Evolutionary conservation across 306 rosid species (phyloP).

Genomic region (Amphicarpaea edgeworthii): DNA sequence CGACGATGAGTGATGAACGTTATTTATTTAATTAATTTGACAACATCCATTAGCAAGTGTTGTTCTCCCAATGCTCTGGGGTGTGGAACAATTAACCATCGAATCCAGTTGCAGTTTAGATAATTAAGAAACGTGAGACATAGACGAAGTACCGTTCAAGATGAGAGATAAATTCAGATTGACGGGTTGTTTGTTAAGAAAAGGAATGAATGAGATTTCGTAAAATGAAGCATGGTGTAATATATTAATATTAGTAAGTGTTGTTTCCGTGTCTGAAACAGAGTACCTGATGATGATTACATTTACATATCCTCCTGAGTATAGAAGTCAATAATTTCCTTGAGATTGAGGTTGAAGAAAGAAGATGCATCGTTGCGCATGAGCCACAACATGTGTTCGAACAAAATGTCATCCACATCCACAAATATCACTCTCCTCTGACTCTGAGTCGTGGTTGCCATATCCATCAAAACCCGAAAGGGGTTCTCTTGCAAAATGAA

Average conservation of each 20-base stretch:
- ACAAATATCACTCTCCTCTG: conserved; percentile 60
- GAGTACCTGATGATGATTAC: conserved; percentile 26
- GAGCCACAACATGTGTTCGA: conserved; percentile 94
- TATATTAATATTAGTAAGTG: background rate
- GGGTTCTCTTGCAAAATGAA: conserved; percentile 78
- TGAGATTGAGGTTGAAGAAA: conserved; percentile 71
- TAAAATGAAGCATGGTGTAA: too few relatives aligned
- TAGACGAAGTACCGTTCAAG: background rate
- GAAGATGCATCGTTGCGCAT: conserved; percentile 83
- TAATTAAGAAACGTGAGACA: too few relatives aligned
- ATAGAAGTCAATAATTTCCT: conserved; percentile 87
- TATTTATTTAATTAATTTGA: too few relatives aligned
- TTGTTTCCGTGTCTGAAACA: conserved; percentile 6
- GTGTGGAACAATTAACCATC: background rate
- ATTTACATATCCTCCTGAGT: conserved; percentile 60
- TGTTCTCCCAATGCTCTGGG: too few relatives aligned
- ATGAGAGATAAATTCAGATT: background rate
- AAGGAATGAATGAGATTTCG: background rate
- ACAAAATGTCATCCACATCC: conserved; percentile 88
- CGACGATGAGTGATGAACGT: too few relatives aligned
- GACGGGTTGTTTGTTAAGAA: background rate
- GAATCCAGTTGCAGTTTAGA: background rate
- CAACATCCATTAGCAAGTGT: too few relatives aligned
- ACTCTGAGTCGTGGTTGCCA: background rate
- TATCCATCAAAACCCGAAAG: conserved; percentile 69